Evolutionary conservation across 2,329 filamentous ascomycete genomes (phyloP).

Genomic region (Periconia sp.): DNA sequence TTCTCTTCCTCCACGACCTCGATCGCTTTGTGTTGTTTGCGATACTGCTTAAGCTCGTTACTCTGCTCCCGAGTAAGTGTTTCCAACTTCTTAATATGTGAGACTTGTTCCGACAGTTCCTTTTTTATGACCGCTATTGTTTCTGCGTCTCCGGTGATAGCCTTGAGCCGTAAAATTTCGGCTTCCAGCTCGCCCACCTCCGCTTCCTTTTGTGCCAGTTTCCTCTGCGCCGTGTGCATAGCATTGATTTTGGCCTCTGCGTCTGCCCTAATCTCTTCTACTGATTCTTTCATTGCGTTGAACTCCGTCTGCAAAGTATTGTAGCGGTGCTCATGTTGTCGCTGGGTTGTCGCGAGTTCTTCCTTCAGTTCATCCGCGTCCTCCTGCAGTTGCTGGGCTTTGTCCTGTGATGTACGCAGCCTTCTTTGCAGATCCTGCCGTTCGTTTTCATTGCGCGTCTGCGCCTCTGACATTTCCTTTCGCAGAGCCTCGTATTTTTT

Average conservation of each 20-base stretch:
- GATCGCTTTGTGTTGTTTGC: slow-evolving; percentile 81
- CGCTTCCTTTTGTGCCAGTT: slow-evolving; percentile 68
- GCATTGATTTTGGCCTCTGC: slow-evolving; percentile 57
- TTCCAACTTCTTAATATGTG: slow-evolving; percentile 86
- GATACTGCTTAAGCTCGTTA: slow-evolving; percentile 76
- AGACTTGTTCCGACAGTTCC: slow-evolving; percentile 87
- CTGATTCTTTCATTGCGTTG: slow-evolving; percentile 58
- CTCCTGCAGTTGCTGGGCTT: slow-evolving; percentile 73
- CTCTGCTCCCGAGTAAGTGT: slow-evolving; percentile 76
- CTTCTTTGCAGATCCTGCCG: slow-evolving; percentile 58
- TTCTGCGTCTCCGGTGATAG: slow-evolving; percentile 83
- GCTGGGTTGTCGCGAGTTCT: slow-evolving; percentile 67
- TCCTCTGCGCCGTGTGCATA: slow-evolving; percentile 64
- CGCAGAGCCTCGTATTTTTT: slow-evolving; percentile 58
- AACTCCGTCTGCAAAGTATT: slow-evolving; percentile 64
- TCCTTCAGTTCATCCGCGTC: slow-evolving; percentile 82
- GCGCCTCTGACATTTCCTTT: slow-evolving; percentile 57
- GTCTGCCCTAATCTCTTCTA: slow-evolving; percentile 64
- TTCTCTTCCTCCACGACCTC: slow-evolving; percentile 97
- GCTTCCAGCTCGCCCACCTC: slow-evolving; percentile 76
- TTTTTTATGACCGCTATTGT: slow-evolving; percentile 82
- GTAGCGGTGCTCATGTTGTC: slow-evolving; percentile 63
- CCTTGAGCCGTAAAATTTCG: slow-evolving; percentile 80
- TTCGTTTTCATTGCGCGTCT: slow-evolving; percentile 58
- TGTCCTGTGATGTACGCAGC: slow-evolving; percentile 62